Conservation (phyloP, 2,329 filamentous ascomycete genomes). For the Sclerotinia sclerotiorum region DNA sequence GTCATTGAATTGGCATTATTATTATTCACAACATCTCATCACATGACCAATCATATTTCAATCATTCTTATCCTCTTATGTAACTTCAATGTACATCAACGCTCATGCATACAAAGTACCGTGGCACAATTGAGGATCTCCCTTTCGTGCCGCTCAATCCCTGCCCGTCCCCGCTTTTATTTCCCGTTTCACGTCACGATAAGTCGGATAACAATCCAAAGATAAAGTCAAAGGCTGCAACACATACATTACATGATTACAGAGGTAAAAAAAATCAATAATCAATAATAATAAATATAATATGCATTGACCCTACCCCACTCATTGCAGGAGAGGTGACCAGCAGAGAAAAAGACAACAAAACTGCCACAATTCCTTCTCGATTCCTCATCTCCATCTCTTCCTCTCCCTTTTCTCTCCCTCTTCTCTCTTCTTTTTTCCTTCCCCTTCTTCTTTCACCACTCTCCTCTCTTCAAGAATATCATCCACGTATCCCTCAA, state of each 20-base stretch:
- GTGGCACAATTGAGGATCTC: neutral
- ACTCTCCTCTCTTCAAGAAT: neutral
- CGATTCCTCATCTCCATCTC: neutral
- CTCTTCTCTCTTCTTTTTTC: neutral
- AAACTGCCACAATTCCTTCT: neutral
- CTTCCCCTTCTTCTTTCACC: neutral
- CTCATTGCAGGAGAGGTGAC: neutral
- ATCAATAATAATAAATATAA: neutral
- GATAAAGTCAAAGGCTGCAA: neutral
- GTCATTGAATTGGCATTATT: too few species aligned
- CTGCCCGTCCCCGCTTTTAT: neutral
- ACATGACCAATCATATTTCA: too few species aligned
- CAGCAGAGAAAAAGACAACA: neutral
- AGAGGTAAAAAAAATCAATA: too few species aligned
- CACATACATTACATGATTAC: too few species aligned
- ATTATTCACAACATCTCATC: too few species aligned
- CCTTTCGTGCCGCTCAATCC: neutral
- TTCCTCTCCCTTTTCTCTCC: neutral
- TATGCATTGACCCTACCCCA: neutral
- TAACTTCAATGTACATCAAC: conserved; percentile 3
- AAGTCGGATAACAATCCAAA: neutral
- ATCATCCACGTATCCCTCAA: neutral
- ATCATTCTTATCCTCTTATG: conserved; percentile 3
- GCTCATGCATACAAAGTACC: neutral
- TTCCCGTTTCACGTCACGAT: neutral